A percentile compares a stretch with the other conserved stretches of the same genome.
Conservation (phyloP, 495 filamentous ascomycete genomes). For the Cryomyces minteri region DNA sequence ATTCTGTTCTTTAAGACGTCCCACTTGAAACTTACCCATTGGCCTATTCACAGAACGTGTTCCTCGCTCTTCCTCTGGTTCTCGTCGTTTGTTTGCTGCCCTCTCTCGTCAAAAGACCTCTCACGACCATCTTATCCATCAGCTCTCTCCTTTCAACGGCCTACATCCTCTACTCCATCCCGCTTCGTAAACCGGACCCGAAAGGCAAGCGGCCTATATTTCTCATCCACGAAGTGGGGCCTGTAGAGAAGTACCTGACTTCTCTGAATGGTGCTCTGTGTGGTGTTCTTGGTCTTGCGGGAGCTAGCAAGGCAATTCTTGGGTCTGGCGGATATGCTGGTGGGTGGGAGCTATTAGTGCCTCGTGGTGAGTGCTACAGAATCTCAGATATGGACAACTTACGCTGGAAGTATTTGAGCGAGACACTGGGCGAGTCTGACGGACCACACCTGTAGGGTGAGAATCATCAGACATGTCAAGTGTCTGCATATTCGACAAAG, state of each 20-base stretch:
- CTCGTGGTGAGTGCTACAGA: conserved; percentile 7
- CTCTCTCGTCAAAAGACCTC: conserved; percentile 11
- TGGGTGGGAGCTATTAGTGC: conserved; percentile 10
- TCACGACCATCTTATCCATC: conserved; percentile 35
- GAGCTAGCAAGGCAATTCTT: background rate
- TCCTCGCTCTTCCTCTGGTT: conserved; percentile 37
- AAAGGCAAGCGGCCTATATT: background rate
- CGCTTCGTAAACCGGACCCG: conserved; percentile 18
- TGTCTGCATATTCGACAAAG: too few relatives aligned
- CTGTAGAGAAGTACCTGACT: conserved; percentile 15
- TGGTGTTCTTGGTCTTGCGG: conserved; percentile 16
- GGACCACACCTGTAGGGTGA: too few relatives aligned
- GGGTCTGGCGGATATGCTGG: background rate
- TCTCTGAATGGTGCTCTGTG: conserved; percentile 28
- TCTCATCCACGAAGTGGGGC: background rate
- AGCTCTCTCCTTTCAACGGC: conserved; percentile 41
- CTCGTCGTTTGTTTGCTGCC: conserved; percentile 33
- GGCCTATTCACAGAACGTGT: conserved; percentile 30
- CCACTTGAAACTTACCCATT: background rate
- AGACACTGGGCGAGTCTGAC: too few relatives aligned
- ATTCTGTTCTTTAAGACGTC: background rate
- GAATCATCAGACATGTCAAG: too few relatives aligned
- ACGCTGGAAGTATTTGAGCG: too few relatives aligned
- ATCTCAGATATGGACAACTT: too few relatives aligned
- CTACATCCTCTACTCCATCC: conserved; percentile 26